phyloP scores from a whole-genome alignment of 805 yeast genomes.

The Candida nanaspora region DNA sequence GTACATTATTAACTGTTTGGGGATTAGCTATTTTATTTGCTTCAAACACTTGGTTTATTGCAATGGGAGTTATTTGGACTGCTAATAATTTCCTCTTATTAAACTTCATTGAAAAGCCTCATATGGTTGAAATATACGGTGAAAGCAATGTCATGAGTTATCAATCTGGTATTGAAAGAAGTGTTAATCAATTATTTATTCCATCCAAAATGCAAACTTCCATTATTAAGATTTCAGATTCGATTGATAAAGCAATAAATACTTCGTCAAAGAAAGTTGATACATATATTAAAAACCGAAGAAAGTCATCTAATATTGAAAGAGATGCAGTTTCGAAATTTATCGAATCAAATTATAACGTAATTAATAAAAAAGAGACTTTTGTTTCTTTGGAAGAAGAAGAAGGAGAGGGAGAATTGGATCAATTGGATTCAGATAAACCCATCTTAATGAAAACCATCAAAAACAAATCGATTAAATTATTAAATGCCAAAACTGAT shows the following conservation, averaged over 20 bases:
- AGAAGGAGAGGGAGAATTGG: conserved; percentile 19
- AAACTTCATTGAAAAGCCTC: conserved; percentile 69
- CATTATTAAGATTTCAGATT: conserved; percentile 19
- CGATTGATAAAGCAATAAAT: conserved; percentile 30
- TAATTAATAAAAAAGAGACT: neutral
- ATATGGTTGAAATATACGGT: conserved; percentile 72
- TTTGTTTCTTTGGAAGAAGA: conserved; percentile 21
- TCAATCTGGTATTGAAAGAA: conserved; percentile 35
- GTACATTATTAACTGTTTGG: conserved; percentile 77
- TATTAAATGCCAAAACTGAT: too few relatives aligned
- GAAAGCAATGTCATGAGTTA: conserved; percentile 50
- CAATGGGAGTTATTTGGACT: conserved; percentile 60
- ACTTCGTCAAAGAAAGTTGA: conserved; percentile 38
- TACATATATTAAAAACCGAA: conserved; percentile 29
- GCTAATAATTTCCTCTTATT: conserved; percentile 58
- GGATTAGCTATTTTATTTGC: conserved; percentile 56
- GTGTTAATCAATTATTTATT: conserved; percentile 19
- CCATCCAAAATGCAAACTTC: conserved; percentile 11
- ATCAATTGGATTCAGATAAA: too few relatives aligned
- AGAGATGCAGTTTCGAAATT: neutral
- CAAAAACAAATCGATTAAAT: neutral
- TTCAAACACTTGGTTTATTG: conserved; percentile 38
- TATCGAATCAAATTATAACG: neutral
- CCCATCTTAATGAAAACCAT: neutral
- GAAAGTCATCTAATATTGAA: neutral